Evolutionary conservation across 2,329 filamentous ascomycete species (phyloP).

Genomic region (Paracamarosporium sp.): DNA sequence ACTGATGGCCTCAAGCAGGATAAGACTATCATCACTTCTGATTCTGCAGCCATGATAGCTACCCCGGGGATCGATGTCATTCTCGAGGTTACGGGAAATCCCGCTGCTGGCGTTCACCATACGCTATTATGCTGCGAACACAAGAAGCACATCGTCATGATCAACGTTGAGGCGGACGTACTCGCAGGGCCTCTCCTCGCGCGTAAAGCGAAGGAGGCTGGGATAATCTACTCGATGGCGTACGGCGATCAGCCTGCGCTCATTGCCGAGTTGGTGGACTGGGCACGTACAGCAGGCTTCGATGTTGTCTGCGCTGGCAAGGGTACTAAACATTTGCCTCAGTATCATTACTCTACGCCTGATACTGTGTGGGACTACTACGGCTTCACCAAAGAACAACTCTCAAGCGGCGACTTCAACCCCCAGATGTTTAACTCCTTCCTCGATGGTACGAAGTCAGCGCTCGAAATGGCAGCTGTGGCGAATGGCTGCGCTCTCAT

Average conservation of each 20-base stretch:
- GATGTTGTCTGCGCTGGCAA: constrained; percentile 55
- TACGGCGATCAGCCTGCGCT: constrained; percentile 56
- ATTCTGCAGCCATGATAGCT: constrained; percentile 51
- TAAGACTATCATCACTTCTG: constrained; percentile 53
- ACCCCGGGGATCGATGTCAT: constrained; percentile 54
- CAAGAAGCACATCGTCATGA: constrained; percentile 59
- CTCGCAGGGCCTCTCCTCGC: constrained; percentile 52
- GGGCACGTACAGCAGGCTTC: constrained; percentile 54
- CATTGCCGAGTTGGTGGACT: constrained; percentile 53
- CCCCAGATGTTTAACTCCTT: constrained; percentile 59
- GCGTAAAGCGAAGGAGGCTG: constrained; percentile 52
- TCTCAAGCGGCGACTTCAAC: constrained; percentile 53
- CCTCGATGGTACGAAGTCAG: constrained; percentile 57
- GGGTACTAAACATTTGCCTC: constrained; percentile 55
- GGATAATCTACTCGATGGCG: constrained; percentile 57
- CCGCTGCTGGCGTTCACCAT: constrained; percentile 53
- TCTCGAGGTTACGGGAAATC: constrained; percentile 54
- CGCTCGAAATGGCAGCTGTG: constrained; percentile 57
- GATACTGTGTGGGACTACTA: constrained; percentile 57
- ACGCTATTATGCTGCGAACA: constrained; percentile 53
- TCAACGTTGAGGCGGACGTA: constrained; percentile 56
- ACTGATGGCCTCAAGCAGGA: constrained; percentile 48
- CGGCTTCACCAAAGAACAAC: constrained; percentile 54
- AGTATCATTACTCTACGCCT: constrained; percentile 55
- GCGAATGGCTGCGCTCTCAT: constrained; percentile 54